These are phyloP conservation scores for Phytophthora quininea DNA, from an alignment of 352 stramenopile species.

Conservation along the genomic window DNA sequence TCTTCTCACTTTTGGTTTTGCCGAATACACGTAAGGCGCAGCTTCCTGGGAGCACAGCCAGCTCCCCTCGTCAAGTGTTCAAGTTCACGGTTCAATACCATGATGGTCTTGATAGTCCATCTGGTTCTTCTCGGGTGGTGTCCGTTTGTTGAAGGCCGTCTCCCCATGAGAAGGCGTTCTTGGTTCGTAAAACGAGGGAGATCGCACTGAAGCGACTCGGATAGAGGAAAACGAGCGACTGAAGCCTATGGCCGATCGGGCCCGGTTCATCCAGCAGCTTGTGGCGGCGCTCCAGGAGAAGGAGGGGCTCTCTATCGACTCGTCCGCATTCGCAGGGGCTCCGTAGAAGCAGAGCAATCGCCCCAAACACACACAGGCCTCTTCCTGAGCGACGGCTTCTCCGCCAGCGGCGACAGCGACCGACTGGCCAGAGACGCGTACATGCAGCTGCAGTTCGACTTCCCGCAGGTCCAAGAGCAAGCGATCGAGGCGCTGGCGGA, in stretches of 20 bases:
- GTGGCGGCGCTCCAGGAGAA: conserved; percentile 65
- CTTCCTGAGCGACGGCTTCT: conserved; percentile 12
- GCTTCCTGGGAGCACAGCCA: too few species aligned
- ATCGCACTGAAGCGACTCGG: too few species aligned
- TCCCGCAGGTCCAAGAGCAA: conserved; percentile 42
- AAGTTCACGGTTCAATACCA: too few species aligned
- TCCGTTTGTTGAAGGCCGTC: too few species aligned
- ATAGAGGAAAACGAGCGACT: too few species aligned
- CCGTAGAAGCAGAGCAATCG: conserved; percentile 23
- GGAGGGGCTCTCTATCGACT: conserved; percentile 19
- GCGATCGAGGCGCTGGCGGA: conserved; percentile 50
- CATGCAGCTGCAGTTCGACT: conserved; percentile 64
- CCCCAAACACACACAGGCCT: conserved; percentile 23
- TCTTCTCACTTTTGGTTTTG: too few species aligned
- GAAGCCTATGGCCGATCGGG: conserved; percentile 44
- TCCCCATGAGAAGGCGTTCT: too few species aligned
- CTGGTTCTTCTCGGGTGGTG: too few species aligned
- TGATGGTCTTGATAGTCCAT: too few species aligned
- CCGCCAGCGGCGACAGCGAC: conserved; percentile 8
- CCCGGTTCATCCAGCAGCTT: conserved; percentile 61
- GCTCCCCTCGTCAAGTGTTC: too few species aligned
- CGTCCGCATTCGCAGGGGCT: conserved; percentile 20
- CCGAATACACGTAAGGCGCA: too few species aligned
- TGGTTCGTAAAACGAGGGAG: too few species aligned
- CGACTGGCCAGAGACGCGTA: conserved; percentile 42